Evolutionary conservation across 176 grass and related monocot species (phyloP).

Genomic region (Aegilops longissima): DNA sequence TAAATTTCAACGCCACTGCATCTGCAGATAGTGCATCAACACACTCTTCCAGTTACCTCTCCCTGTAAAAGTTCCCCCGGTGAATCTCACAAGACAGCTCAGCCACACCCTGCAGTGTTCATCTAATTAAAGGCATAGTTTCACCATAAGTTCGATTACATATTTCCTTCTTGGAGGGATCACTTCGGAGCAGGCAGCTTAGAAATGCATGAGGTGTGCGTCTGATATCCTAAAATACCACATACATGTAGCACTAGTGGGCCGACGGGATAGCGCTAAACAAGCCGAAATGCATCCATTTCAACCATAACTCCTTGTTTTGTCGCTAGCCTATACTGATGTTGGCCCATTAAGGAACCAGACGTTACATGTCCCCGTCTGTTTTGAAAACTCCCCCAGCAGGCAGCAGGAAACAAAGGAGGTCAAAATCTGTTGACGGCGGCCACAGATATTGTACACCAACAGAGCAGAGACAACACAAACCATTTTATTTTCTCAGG

Average conservation of each 20-base stretch:
- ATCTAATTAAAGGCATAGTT: too few relatives aligned
- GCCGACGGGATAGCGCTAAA: background rate
- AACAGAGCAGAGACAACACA: background rate
- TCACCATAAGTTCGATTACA: too few relatives aligned
- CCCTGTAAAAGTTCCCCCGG: too few relatives aligned
- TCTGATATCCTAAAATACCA: too few relatives aligned
- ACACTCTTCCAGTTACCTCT: too few relatives aligned
- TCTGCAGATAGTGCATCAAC: too few relatives aligned
- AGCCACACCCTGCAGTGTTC: too few relatives aligned
- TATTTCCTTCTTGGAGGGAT: too few relatives aligned
- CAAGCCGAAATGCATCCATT: background rate
- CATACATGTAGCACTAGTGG: background rate
- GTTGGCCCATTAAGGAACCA: background rate
- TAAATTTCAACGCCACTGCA: too few relatives aligned
- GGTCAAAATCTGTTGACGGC: background rate
- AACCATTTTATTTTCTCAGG: background rate
- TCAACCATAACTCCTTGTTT: background rate
- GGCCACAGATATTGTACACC: background rate
- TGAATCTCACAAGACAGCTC: too few relatives aligned
- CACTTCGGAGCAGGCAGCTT: too few relatives aligned
- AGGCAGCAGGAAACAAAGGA: background rate
- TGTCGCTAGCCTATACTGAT: background rate
- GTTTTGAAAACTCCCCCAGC: background rate
- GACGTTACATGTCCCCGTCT: background rate
- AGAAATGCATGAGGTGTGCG: too few relatives aligned